Evolutionary conservation across 116 monocot genomes (phyloP).

Genomic region (Zostera marina): DNA sequence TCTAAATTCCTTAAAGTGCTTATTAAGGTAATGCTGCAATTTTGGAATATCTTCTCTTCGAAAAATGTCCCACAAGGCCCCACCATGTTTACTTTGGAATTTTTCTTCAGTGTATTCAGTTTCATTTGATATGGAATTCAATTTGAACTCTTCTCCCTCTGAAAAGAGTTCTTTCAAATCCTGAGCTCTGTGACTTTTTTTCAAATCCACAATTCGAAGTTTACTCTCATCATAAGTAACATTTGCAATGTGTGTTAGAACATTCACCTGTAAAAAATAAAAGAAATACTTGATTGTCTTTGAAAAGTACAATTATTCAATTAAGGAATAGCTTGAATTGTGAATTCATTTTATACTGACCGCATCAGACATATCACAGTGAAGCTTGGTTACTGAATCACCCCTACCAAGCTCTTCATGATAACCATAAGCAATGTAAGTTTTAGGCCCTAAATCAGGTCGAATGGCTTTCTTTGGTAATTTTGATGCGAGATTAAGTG

Average conservation of each 20-base stretch:
- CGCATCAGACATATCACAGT: slow-evolving; percentile 90
- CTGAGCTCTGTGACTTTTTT: slow-evolving; percentile 25
- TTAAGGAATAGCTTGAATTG: too few relatives aligned
- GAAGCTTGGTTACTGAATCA: slow-evolving; percentile 88
- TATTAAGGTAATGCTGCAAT: slow-evolving; percentile 30
- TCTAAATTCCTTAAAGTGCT: slow-evolving; percentile 39
- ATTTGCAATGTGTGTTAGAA: slow-evolving; percentile 61
- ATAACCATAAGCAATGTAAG: slow-evolving; percentile 82
- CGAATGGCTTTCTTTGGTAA: slow-evolving; percentile 27
- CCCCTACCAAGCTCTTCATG: slow-evolving; percentile 51
- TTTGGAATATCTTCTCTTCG: slow-evolving; percentile 45
- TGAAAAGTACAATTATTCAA: too few relatives aligned
- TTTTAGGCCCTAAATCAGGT: slow-evolving; percentile 89
- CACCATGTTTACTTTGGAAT: slow-evolving; percentile 7
- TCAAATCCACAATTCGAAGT: slow-evolving; percentile 26
- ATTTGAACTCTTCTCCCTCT: not conserved
- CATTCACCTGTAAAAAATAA: slow-evolving; percentile 45
- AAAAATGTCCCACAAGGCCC: slow-evolving; percentile 84
- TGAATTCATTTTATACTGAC: slow-evolving; percentile 31
- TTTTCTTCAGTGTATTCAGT: not conserved
- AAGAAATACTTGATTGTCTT: not conserved
- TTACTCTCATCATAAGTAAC: slow-evolving; percentile 6
- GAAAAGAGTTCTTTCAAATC: slow-evolving; percentile 24
- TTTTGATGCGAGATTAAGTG: slow-evolving; percentile 54
- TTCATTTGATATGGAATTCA: not conserved